Percentiles rank a stretch among this genome's conserved stretches.
phyloP scores from a whole-genome alignment of 192 early-diverging fungal species.

The Lunasporangiospora selenospora region DNA sequence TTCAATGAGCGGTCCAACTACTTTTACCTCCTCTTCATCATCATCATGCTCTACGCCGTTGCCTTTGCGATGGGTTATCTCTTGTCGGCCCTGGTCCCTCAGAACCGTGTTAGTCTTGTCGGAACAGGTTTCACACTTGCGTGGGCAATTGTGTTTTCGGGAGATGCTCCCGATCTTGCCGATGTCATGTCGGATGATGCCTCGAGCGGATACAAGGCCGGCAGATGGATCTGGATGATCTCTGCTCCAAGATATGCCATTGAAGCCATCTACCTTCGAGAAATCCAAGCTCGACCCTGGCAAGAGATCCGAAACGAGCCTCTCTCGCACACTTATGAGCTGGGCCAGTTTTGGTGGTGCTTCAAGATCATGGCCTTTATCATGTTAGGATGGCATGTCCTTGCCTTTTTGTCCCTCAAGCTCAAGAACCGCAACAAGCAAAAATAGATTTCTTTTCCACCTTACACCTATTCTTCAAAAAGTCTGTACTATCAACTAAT shows the following conservation, averaged over 20 bases:
- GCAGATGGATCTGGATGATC: constrained; percentile 62
- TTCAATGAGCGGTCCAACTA: constrained; percentile 51
- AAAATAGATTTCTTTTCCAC: constrained; percentile 44
- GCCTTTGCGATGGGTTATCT: constrained; percentile 68
- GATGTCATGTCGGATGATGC: constrained; percentile 43
- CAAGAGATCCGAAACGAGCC: constrained; percentile 32
- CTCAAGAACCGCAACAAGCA: constrained; percentile 57
- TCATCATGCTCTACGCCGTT: constrained; percentile 58
- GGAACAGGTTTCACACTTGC: constrained; percentile 67
- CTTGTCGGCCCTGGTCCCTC: constrained; percentile 55
- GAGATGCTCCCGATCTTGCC: constrained; percentile 59
- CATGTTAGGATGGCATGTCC: constrained; percentile 57
- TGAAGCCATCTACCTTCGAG: constrained; percentile 64
- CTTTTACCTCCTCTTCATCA: constrained; percentile 45
- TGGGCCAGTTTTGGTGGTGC: constrained; percentile 47
- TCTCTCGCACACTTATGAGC: constrained; percentile 48
- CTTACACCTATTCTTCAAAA: too few species aligned
- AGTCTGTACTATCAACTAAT: too few species aligned
- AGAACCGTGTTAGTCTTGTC: constrained; percentile 50
- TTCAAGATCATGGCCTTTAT: constrained; percentile 53
- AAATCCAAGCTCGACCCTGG: constrained; percentile 51
- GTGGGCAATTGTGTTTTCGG: constrained; percentile 65
- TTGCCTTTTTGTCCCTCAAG: constrained; percentile 63
- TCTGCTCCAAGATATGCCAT: constrained; percentile 69
- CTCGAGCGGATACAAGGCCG: constrained; percentile 19